Percentiles rank a stretch among this genome's conserved stretches.
Conservation (phyloP, 768 basidiomycete genomes). For the Tulasnella sp. region DNA sequence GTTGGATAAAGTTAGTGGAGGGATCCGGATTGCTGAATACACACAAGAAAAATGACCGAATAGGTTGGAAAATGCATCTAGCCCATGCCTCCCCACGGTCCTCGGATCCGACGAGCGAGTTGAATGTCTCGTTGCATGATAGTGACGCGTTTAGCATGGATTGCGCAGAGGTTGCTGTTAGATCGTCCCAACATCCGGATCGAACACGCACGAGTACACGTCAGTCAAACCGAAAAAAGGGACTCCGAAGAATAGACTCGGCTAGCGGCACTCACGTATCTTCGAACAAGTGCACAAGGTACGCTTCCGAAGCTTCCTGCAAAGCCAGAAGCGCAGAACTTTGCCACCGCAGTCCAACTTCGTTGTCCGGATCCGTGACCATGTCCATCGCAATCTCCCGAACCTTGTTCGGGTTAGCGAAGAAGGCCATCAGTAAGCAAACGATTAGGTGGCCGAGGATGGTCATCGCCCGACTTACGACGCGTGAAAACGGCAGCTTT, state of each 20-base stretch:
- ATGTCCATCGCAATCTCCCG: constrained; percentile 92
- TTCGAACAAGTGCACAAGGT: constrained; percentile 92
- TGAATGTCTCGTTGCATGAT: constrained; percentile 98
- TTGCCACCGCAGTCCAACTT: constrained; percentile 79
- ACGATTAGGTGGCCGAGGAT: neutral
- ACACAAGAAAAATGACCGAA: neutral
- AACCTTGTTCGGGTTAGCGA: constrained; percentile 52
- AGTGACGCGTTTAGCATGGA: constrained; percentile 96
- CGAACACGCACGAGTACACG: neutral
- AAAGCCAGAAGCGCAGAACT: constrained; percentile 88
- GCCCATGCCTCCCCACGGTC: constrained; percentile 73
- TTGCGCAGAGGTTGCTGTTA: constrained; percentile 85
- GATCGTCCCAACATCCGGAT: neutral
- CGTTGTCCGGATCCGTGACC: constrained; percentile 61
- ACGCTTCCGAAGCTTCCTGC: constrained; percentile 96
- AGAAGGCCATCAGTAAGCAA: neutral
- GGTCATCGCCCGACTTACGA: constrained; percentile 51
- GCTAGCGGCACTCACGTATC: constrained; percentile 73
- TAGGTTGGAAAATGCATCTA: neutral
- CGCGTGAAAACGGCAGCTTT: constrained; percentile 86
- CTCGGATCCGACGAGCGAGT: constrained; percentile 90
- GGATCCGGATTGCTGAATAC: neutral
- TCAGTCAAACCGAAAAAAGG: constrained; percentile 5
- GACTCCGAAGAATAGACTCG: neutral
- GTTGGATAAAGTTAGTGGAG: neutral